These are phyloP conservation scores for Metarhizium robertsii DNA, from an alignment of 2,329 filamentous ascomycete genomes.

Conservation along the genomic window DNA sequence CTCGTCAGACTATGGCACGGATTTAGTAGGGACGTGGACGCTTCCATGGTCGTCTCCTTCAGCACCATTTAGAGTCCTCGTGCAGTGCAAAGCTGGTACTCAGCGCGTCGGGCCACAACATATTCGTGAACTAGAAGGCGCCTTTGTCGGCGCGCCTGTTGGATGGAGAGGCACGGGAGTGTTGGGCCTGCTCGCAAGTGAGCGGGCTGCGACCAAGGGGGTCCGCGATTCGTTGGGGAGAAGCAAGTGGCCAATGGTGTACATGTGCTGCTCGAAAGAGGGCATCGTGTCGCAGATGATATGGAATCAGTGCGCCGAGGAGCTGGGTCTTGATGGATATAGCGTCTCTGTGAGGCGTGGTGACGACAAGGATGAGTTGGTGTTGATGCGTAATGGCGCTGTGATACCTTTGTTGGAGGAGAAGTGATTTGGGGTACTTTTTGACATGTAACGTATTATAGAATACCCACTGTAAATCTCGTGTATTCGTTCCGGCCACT, in stretches of 20 bases:
- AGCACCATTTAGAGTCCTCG: constrained; percentile 31
- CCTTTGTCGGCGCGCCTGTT: constrained; percentile 62
- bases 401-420: constrained; percentile 12
- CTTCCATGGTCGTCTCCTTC: constrained; percentile 31
- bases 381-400: constrained; percentile 43
- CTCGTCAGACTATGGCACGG: constrained; percentile 60
- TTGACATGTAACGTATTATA: neutral
- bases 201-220: constrained; percentile 65
- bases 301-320: constrained; percentile 59
- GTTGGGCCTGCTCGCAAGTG: constrained; percentile 62
- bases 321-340: constrained; percentile 52
- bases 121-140: constrained; percentile 70
- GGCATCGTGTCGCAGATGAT: constrained; percentile 58
- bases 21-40: constrained; percentile 63
- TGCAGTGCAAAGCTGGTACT: constrained; percentile 62
- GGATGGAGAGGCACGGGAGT: constrained; percentile 60
- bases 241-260: constrained; percentile 64
- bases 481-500: too few relatives aligned
- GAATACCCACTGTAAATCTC: too few relatives aligned
- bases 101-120: constrained; percentile 45
- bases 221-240: constrained; percentile 62
- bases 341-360: constrained; percentile 39
- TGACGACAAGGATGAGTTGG: constrained; percentile 26
- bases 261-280: constrained; percentile 48
- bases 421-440: neutral